A percentile compares a stretch with the other conserved stretches of the same genome.
Conservation (phyloP, 768 basidiomycete genomes). For the Mycena haematopus region DNA sequence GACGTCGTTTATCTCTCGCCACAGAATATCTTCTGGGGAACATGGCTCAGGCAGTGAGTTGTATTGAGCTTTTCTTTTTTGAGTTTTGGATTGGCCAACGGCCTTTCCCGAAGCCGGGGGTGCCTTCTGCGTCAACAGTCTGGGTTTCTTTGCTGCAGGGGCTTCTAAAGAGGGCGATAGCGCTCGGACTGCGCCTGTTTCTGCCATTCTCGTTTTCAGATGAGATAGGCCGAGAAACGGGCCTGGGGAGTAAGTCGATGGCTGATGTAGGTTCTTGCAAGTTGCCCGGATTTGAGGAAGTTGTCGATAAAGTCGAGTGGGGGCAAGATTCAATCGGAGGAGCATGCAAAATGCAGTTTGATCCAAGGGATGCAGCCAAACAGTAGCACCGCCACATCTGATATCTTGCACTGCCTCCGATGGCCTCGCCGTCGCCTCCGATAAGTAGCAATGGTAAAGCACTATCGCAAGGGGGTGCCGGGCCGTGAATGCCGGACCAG, state of each 20-base stretch:
- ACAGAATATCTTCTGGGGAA: constrained; percentile 77
- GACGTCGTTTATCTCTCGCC: constrained; percentile 70
- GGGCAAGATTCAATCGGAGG: too few relatives aligned
- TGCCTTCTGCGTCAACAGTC: constrained; percentile 20
- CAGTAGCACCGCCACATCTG: too few relatives aligned
- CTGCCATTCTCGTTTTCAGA: constrained; percentile 7
- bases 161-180: constrained; percentile 27
- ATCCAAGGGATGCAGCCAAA: too few relatives aligned
- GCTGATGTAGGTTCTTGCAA: too few relatives aligned
- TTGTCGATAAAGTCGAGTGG: too few relatives aligned
- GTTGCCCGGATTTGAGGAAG: too few relatives aligned
- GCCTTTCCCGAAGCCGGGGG: constrained; percentile 8
- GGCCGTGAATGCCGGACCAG: too few relatives aligned
- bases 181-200: neutral
- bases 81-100: constrained; percentile 30
- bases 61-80: constrained; percentile 44
- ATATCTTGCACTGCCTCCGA: too few relatives aligned
- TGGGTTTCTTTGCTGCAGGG: constrained; percentile 39
- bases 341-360: too few relatives aligned
- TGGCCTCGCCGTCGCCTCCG: too few relatives aligned
- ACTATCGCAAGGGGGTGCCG: too few relatives aligned
- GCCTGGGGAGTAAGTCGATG: neutral
- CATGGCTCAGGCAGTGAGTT: constrained; percentile 62
- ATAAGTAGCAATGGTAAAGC: too few relatives aligned
- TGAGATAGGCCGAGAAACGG: constrained; percentile 4